phyloP scores from a whole-genome alignment of 768 basidiomycete genomes.

The Galerina marginata region DNA sequence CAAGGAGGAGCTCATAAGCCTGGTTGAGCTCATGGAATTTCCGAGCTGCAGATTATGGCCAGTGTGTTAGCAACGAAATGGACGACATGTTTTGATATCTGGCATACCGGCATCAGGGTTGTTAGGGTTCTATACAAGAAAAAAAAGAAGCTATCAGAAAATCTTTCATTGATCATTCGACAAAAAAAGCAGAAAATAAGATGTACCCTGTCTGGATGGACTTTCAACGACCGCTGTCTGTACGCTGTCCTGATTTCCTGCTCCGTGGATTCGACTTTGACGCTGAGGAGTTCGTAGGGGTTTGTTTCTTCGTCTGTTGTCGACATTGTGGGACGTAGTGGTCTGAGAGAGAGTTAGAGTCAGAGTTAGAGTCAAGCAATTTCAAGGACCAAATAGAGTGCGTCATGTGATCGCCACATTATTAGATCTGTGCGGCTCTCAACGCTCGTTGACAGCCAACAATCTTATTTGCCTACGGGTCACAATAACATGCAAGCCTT shows the following conservation, averaged over 20 bases:
- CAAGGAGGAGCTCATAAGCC: constrained; percentile 81
- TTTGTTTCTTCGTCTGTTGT: constrained; percentile 62
- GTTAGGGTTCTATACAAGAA: constrained; percentile 66
- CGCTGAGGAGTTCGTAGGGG: constrained; percentile 73
- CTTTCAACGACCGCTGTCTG: constrained; percentile 78
- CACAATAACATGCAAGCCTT: no score
- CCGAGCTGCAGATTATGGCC: constrained; percentile 46
- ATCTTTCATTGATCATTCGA: constrained; percentile 8
- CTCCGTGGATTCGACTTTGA: constrained; percentile 71
- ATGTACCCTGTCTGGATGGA: constrained; percentile 85
- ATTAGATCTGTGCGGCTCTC: no score
- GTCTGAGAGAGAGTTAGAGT: not conserved
- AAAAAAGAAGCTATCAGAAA: constrained; percentile 13
- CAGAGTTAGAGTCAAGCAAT: not conserved
- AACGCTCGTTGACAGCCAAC: no score
- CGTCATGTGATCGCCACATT: not conserved
- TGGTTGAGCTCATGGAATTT: constrained; percentile 87
- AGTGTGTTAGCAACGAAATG: not conserved
- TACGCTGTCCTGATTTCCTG: constrained; percentile 83
- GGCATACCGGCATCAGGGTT: constrained; percentile 76
- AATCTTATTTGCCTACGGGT: no score
- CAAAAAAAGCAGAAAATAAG: not conserved
- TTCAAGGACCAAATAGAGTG: not conserved
- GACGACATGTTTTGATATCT: not conserved
- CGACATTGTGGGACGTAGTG: constrained; percentile 18